Base-by-base conservation (phyloP, 345 rosid species). In the Euphorbia lathyris region DNA sequence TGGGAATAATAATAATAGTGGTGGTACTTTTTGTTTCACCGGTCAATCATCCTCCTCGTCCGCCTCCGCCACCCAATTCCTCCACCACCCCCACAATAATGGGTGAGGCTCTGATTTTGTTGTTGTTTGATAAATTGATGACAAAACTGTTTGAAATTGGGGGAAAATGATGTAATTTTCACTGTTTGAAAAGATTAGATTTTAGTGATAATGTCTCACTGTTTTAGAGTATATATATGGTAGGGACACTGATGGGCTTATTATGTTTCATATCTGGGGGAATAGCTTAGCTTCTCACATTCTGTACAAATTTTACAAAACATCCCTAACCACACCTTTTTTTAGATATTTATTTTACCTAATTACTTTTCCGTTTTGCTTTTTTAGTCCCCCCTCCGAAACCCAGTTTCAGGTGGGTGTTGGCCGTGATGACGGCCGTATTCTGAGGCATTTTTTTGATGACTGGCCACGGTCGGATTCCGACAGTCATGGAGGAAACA, bases 391-490 rank as follows among this genome's bases (percentile, higher is more conserved):
- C 36, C 36, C 5, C 9, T 9, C 43, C 43, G 38, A 34, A 34
- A 34, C 7, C 38, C 38, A 34, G 7, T 34, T 34, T 34, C 4
- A 34, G 38, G 7, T 7, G 38, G 38, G 4, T 34, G 38, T 2
- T 34, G 62, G 14, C 17, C 42, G 14, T 50, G n/a, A 87, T 23
- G 87, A 87, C 25, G 96, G 90, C 30, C 97, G 80, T 22, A 79
- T 87, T 40, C 70, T 94, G 71, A 75, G 99, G 75, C 97, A 76
- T 63, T 94, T 94, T 72, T 92, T 94, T 40, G 90, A 94, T 56
- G 97, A 94, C 67, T 94, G 96, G 97, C 97, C 98, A 1, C 75
- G 95, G 42, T 64, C 90, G 0, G 90, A 88, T 26, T 27, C 86
- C 0, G 86, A 85, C 29, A 51, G 56, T 62, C 80, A 63, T 66